A percentile compares a stretch with the other conserved stretches of the same genome.
These are phyloP conservation scores for Elymus sibiricus DNA, from an alignment of 176 grass and related monocot species.

Conservation along the genomic window DNA sequence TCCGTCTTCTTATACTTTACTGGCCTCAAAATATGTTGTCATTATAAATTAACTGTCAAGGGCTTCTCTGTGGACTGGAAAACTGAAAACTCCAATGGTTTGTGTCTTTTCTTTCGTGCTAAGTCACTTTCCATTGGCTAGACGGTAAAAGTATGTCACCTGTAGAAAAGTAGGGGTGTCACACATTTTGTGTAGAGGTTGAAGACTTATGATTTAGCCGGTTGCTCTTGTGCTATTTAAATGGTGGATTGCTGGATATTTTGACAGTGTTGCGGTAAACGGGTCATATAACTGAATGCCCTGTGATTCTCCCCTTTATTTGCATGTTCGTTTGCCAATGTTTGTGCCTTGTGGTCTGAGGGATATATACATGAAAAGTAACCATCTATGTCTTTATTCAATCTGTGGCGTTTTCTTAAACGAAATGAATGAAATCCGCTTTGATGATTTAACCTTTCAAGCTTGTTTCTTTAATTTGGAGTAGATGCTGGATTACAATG, in stretches of 20 bases:
- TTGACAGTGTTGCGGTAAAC: neutral
- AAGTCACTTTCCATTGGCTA: neutral
- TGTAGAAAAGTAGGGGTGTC: neutral
- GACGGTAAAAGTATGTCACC: neutral
- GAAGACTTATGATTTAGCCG: neutral
- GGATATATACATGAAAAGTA: conserved; percentile 9
- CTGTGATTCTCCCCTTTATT: neutral
- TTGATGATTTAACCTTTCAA: conserved; percentile 20
- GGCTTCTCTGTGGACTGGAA: neutral
- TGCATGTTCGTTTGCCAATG: neutral
- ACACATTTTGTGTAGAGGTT: neutral
- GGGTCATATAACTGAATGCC: neutral
- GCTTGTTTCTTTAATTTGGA: conserved; percentile 29
- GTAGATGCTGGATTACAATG: conserved; percentile 98
- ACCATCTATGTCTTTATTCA: conserved; percentile 3
- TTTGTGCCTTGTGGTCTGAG: conserved; percentile 2
- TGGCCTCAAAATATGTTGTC: neutral
- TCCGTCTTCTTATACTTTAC: neutral
- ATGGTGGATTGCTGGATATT: neutral
- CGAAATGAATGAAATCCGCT: neutral
- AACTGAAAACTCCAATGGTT: neutral
- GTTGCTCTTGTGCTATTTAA: neutral
- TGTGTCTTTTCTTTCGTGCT: neutral
- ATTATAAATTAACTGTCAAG: neutral
- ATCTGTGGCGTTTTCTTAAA: conserved; percentile 7